Evolutionary conservation across 176 grass and related monocot genomes (phyloP).

Genomic region (Themeda triandra): DNA sequence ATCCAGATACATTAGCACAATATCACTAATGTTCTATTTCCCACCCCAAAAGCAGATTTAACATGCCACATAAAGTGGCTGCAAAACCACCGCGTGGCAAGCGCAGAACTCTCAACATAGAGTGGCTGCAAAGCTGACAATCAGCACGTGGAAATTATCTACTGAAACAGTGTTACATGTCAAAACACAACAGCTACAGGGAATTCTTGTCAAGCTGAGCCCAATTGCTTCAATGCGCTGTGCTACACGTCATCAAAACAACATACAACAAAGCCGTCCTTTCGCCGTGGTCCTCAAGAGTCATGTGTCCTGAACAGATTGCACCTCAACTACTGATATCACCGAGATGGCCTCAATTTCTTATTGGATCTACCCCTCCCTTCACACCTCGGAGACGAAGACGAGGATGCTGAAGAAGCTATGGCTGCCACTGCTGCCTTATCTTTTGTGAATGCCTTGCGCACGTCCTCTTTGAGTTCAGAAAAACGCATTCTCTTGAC

Average conservation of each 20-base stretch:
- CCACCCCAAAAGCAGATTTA: background rate
- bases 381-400: constrained; percentile 28
- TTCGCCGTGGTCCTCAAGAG: background rate
- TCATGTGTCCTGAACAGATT: background rate
- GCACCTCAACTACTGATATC: background rate
- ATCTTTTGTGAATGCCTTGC: constrained; percentile 84
- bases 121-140: background rate
- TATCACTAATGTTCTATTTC: background rate
- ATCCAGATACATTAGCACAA: background rate
- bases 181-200: constrained; percentile 11
- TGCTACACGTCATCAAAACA: background rate
- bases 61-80: constrained; percentile 1
- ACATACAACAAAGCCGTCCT: background rate
- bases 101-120: too few species aligned
- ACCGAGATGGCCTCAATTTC: constrained; percentile 11
- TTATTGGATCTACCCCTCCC: constrained; percentile 9
- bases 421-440: constrained; percentile 51
- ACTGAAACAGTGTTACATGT: constrained; percentile 3
- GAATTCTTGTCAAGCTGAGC: background rate
- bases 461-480: constrained; percentile 83
- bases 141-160: background rate
- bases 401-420: constrained; percentile 40
- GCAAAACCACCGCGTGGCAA: too few species aligned
- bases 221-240: background rate
- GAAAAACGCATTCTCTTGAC: constrained; percentile 70